Evolutionary conservation across 805 yeast genomes (phyloP), one percentile per base, ranked within the genome.

Genomic region (Metschnikowia peoriensis): DNA sequence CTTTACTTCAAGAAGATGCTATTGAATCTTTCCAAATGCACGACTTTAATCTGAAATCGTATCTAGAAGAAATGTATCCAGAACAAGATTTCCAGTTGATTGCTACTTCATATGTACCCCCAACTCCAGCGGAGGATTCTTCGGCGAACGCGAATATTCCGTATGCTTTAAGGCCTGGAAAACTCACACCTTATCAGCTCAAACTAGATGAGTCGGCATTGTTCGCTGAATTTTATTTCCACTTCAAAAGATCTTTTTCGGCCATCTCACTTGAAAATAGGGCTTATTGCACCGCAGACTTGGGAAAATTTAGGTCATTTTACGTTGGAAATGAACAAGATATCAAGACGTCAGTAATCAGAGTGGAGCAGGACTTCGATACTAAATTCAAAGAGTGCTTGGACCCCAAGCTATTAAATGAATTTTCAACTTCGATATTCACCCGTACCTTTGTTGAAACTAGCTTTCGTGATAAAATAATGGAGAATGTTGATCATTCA

Each of bases 171-270:
- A 32, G 35, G 35, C 35, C 35, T 32, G 35, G 35, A 12, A 32
- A 10, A 10, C 35, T 16, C 12, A 40, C 28, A 12, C 47, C 41
- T 14, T 38, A 45, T 41, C 41, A 15, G 17, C 41, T 37, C 22
- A 22, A 28, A 11, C 8, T 28, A 11, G 47, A 28, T 6, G 37
- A 45, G n/a, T 27, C 41, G 28, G 28, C 15, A 12, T 45, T 37
- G 34, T 45, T 44, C 22, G 41, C 47, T 7, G 47, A 45, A 16
- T 45, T 45, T 22, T 37, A 45, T 22, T 45, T 45, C 28, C 47
- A 35, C 14, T 38, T 45, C 35, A 45, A 45, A 22, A 37, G 35
- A 45, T 28, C 47, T 4, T 45, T 45, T 22, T 35, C 47, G 6
- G 16, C 14, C 7, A 37, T 37, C 12, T 45, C 47, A 4, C 12